Evolutionary conservation across 2,329 filamentous ascomycete species (phyloP), one percentile per base, ranked within the genome.

Genomic region (Penicillium corylophilum): DNA sequence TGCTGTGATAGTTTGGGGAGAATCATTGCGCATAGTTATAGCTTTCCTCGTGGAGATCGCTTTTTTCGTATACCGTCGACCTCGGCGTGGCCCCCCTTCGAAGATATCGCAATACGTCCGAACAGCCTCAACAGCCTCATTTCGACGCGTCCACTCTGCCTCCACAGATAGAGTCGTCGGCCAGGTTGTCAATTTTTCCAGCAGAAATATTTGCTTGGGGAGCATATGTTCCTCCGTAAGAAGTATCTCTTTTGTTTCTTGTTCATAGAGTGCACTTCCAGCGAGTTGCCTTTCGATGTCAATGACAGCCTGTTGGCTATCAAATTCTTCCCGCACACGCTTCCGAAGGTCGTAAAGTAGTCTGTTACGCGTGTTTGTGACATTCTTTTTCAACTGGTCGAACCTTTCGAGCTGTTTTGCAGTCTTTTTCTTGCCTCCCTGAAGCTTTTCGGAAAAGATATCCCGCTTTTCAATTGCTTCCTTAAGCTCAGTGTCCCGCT

Each of bases 291-390:
- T 16, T 31, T 26, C 10, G n/a, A 46, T 46, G n/a, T 46, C 22
- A 20, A 36, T 20, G 9, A 46, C 23, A 28, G 44, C 35, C 23
- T 46, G 23, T 2, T 35, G 24, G 8, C 24, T 24, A 6, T 43
- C 40, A 36, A 36, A 36, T 5, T 36, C 33, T 12, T 15, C 16
- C 33, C 33, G 5, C 13, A 36, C 33, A 38, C 23, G n/a, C 31
- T 49, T 49, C 29, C 18, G n/a, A 18, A 49, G 47, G n/a, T 49
- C 23, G 29, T 49, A 49, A 22, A 44, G 20, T 13, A 49, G 24
- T 20, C 40, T 15, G 9, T 44, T 44, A 20, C 16, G 31, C 4
- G 31, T 44, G 20, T 49, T 49, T 35, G 20, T 49, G 7, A 49
- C 23, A 5, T 49, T 49, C 31, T 16, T 49, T 29, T 49, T 49